Evolutionary conservation across 805 yeast species (phyloP), one percentile per base, ranked within the genome.

Genomic region (Yamadazyma laniorum): DNA sequence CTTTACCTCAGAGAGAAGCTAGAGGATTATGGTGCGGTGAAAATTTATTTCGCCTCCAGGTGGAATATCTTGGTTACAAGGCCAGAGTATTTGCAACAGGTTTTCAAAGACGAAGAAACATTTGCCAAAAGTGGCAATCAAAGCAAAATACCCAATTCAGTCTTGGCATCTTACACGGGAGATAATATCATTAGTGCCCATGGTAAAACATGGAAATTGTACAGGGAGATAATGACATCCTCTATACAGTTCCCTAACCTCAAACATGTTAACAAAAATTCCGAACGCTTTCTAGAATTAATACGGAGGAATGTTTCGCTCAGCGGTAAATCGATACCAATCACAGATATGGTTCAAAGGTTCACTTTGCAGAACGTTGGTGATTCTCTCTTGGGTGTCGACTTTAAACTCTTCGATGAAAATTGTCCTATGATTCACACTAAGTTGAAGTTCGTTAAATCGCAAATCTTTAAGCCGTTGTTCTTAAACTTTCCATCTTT

Each of bases 71-170:
- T 79, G 21, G 75, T 78, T 1, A 63, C 75, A 2, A 65, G 53
- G 34, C 82, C 82, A 2, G 67, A 69, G 22, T 65, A 55, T 36
- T 54, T 79, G 43, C 52, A 56, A 5, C 72, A 72, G 37, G 52
- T 78, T 6, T 66, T 77, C 43, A 71, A 64, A 46, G 65, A 75
- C 36, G 80, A 77, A 40, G 61, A 67, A 14, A 54, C 65, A 1
- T 79, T 67, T 55, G 77, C 75, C 3, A 79, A 79, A 44, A 75
- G 81, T 49, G 84, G 84, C 0, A 79, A 79, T 40, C 80, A 76
- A 15, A 65, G 68, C 40, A 79, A 79, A 50, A 75, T 77, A 14
- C 82, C 82, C 0, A 62, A 73, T 40, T 67, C 81, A 5, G 75
- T 77, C 6, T 48, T 77, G 19, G 70, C 81, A 1, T 61, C 65